phyloP scores from a whole-genome alignment of 179 eudicot species.

The Carnegiea gigantea region DNA sequence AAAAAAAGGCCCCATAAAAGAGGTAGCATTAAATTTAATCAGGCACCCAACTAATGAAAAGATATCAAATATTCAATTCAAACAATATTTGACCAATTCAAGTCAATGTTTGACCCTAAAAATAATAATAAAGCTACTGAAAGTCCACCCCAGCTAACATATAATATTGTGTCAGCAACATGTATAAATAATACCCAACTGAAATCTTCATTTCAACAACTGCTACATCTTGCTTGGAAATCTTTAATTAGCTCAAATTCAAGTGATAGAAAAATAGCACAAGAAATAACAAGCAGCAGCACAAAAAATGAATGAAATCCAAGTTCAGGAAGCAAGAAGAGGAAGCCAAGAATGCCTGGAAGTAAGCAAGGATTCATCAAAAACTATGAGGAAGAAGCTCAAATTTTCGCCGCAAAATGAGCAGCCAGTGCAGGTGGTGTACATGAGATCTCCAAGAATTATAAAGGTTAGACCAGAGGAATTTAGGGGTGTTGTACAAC shows the following conservation, averaged over 20 bases:
- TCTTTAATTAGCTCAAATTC: no score
- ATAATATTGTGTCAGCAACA: not conserved
- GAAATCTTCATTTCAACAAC: not conserved
- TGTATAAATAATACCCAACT: slow-evolving; percentile 9
- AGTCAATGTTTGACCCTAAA: not conserved
- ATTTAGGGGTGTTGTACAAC: slow-evolving; percentile 32
- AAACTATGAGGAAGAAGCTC: not conserved
- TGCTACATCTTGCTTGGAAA: no score
- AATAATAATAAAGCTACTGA: no score
- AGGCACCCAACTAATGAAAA: no score
- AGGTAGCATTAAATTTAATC: no score
- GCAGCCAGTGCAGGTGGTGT: slow-evolving; percentile 5
- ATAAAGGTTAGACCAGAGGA: slow-evolving; percentile 29
- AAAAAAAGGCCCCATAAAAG: no score
- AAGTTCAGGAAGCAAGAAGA: not conserved
- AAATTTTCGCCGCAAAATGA: not conserved
- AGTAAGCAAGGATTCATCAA: not conserved
- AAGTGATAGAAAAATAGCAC: not conserved
- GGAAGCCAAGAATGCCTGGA: not conserved
- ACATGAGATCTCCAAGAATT: slow-evolving; percentile 1
- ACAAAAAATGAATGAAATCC: no score
- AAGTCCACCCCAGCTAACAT: not conserved
- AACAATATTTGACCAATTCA: not conserved
- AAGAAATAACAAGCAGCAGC: not conserved
- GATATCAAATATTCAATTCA: no score